A percentile compares a stretch with the other conserved stretches of the same genome.
phyloP scores from a whole-genome alignment of 139 green algal genomes.

The Closterium sp. region DNA sequence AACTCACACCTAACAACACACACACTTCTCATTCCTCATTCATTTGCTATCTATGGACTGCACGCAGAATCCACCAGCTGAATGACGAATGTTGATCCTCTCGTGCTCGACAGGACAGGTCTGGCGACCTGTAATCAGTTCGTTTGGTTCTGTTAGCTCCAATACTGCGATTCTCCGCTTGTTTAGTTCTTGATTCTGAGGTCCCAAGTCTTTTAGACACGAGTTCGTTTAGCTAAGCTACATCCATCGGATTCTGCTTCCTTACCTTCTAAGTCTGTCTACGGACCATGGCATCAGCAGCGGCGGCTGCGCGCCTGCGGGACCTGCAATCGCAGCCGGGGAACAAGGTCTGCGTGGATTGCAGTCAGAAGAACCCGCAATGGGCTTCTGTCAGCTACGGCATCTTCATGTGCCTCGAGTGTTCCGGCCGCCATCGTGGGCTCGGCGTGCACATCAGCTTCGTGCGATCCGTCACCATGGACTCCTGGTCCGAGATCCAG shows the following conservation, averaged over 20 bases:
- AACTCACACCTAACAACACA: no score
- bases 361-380: constrained; percentile 88
- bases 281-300: constrained; percentile 72
- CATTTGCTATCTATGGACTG: no score
- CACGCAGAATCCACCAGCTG: not conserved
- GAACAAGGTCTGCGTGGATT: constrained; percentile 95
- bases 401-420: constrained; percentile 98
- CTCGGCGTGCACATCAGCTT: constrained; percentile 98
- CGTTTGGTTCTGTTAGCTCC: not conserved
- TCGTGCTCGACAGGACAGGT: not conserved
- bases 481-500: constrained; percentile 89
- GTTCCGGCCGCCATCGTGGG: constrained; percentile 87
- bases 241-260: no score
- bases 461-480: constrained; percentile 96
- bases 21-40: no score
- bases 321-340: constrained; percentile 77
- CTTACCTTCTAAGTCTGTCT: no score
- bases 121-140: not conserved
- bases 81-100: not conserved
- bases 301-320: constrained; percentile 73
- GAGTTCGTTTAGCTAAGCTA: no score
- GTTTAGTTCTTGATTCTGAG: not conserved
- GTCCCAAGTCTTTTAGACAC: no score
- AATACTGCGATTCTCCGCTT: not conserved
- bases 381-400: constrained; percentile 95